A percentile compares a stretch with the other conserved stretches of the same genome.
Evolutionary conservation across 805 yeast genomes (phyloP).

Genomic region (Yarrowia sp.): DNA sequence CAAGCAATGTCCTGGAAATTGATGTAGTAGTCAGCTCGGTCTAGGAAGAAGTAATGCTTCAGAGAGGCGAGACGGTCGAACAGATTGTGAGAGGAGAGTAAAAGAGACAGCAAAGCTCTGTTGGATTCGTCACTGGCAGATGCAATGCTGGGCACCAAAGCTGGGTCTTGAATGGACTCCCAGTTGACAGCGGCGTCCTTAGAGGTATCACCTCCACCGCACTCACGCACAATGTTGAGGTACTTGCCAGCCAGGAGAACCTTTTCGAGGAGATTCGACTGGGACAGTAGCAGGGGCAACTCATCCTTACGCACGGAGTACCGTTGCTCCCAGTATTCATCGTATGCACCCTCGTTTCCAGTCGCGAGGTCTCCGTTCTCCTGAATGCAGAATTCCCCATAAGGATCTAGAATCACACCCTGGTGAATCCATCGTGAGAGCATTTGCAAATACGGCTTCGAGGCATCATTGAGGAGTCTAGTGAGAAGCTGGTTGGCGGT

Average conservation of each 20-base stretch:
- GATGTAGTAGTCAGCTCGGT: conserved; percentile 50
- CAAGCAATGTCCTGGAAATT: conserved; percentile 50
- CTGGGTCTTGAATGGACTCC: conserved; percentile 42
- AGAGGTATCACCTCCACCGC: conserved; percentile 45
- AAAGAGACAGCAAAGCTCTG: conserved; percentile 50
- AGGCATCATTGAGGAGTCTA: conserved; percentile 53
- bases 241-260: conserved; percentile 81
- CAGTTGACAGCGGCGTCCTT: conserved; percentile 38
- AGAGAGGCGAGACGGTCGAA: conserved; percentile 46
- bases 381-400: conserved; percentile 76
- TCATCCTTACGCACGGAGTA: conserved; percentile 74
- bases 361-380: conserved; percentile 34
- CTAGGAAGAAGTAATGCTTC: conserved; percentile 56
- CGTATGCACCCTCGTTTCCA: conserved; percentile 35
- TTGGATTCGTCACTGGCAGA: conserved; percentile 69
- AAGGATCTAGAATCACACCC: conserved; percentile 75
- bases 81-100: conserved; percentile 60
- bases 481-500: conserved; percentile 51
- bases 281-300: conserved; percentile 59
- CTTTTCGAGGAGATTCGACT: conserved; percentile 54
- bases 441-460: conserved; percentile 61
- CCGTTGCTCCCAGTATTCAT: conserved; percentile 48
- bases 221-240: conserved; percentile 64
- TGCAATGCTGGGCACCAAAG: conserved; percentile 54
- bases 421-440: conserved; percentile 73